Conservation (phyloP, 306 rosid genomes). For the Cicer yamashitae region DNA sequence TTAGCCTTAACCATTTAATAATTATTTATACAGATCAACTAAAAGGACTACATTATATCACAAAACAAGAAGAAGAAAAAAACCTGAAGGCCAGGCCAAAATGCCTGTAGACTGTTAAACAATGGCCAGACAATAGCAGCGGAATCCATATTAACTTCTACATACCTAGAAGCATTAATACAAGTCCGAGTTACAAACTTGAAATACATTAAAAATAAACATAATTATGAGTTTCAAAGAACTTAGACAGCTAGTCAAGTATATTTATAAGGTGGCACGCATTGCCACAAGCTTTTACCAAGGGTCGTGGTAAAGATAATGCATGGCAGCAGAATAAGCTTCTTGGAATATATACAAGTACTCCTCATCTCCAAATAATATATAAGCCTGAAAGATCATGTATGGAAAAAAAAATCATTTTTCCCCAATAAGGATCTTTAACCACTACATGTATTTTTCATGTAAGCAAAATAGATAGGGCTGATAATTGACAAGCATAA, state of each 20-base stretch:
- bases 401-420: slow-evolving; percentile 42
- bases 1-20: slow-evolving; percentile 36
- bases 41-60: slow-evolving; percentile 25
- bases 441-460: slow-evolving; percentile 1
- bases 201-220: slow-evolving; percentile 33
- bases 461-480: slow-evolving; percentile 30
- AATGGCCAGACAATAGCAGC: slow-evolving; percentile 97
- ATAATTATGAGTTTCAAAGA: slow-evolving; percentile 28
- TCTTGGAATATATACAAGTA: slow-evolving; percentile 94
- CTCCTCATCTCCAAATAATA: slow-evolving; percentile 95
- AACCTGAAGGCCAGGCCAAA: slow-evolving; percentile 99
- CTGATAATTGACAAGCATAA: background rate
- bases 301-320: slow-evolving; percentile 86
- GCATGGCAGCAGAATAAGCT: slow-evolving; percentile 98
- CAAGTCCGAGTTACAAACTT: slow-evolving; percentile 39
- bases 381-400: slow-evolving; percentile 74
- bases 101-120: slow-evolving; percentile 97
- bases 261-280: slow-evolving; percentile 46
- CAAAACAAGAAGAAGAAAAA: slow-evolving; percentile 31
- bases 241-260: slow-evolving; percentile 37
- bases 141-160: slow-evolving; percentile 97
- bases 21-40: slow-evolving; percentile 39
- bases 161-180: slow-evolving; percentile 70
- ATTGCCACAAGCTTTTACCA: slow-evolving; percentile 74
- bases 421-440: slow-evolving; percentile 1